A percentile compares a stretch with the other conserved stretches of the same genome.
phyloP scores from a whole-genome alignment of 1,139 yeast species.

The Candida gigantensis region DNA sequence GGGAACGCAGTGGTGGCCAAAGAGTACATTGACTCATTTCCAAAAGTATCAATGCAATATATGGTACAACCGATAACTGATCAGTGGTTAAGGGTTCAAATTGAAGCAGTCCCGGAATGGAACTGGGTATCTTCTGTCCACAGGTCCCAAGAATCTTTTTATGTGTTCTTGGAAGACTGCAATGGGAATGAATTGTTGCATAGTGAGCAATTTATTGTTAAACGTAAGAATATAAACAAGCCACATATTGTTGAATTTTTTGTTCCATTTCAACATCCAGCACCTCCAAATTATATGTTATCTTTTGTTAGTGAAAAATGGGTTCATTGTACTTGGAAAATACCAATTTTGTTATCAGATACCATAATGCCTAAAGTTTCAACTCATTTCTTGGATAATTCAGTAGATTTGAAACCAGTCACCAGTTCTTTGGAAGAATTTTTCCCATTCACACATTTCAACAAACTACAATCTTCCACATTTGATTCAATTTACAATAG shows the following conservation, averaged over 20 bases:
- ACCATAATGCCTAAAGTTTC: slow-evolving; percentile 69
- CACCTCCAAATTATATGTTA: slow-evolving; percentile 78
- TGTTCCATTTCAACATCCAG: slow-evolving; percentile 56
- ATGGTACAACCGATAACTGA: slow-evolving; percentile 77
- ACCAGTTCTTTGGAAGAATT: slow-evolving; percentile 44
- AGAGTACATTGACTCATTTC: slow-evolving; percentile 70
- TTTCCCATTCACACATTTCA: slow-evolving; percentile 57
- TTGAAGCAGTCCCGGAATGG: slow-evolving; percentile 73
- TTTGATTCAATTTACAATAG: slow-evolving; percentile 61
- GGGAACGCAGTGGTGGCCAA: slow-evolving; percentile 63
- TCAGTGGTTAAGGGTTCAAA: slow-evolving; percentile 60
- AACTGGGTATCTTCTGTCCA: slow-evolving; percentile 70
- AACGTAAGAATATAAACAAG: slow-evolving; percentile 46
- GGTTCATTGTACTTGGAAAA: slow-evolving; percentile 71
- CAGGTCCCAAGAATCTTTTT: slow-evolving; percentile 64
- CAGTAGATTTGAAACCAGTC: slow-evolving; percentile 44
- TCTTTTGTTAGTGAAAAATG: slow-evolving; percentile 78
- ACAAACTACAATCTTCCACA: slow-evolving; percentile 71
- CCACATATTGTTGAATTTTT: slow-evolving; percentile 67
- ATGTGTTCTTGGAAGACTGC: slow-evolving; percentile 76
- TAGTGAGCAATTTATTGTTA: slow-evolving; percentile 55
- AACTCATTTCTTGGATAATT: slow-evolving; percentile 56
- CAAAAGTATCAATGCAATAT: slow-evolving; percentile 59
- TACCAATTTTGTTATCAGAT: slow-evolving; percentile 60
- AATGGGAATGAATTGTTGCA: slow-evolving; percentile 76